These are phyloP conservation scores for Ustilago shanxiensis DNA, from an alignment of 1,284 basidiomycete species.

Conservation along the genomic window DNA sequence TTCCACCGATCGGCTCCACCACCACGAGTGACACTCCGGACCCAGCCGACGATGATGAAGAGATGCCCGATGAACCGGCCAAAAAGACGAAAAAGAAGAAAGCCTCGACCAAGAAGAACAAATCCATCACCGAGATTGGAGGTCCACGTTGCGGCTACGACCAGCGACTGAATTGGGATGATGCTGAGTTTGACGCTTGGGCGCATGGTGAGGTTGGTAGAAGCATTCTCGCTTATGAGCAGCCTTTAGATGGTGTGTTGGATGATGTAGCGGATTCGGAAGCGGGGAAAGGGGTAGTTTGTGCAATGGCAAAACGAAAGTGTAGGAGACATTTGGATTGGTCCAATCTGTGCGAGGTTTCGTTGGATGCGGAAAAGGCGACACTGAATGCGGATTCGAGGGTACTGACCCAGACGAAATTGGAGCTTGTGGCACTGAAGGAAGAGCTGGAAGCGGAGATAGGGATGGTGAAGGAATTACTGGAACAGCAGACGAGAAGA, in stretches of 20 bases:
- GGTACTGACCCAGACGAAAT: slow-evolving; percentile 22
- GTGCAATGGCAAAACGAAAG: slow-evolving; percentile 40
- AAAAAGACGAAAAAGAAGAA: slow-evolving; percentile 28
- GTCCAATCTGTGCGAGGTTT: slow-evolving; percentile 42
- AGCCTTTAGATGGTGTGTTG: slow-evolving; percentile 30
- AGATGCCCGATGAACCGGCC: slow-evolving; percentile 18
- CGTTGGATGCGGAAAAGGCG: slow-evolving; percentile 41
- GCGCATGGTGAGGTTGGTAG: slow-evolving; percentile 10
- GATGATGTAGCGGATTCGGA: slow-evolving; percentile 12
- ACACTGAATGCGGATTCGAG: slow-evolving; percentile 37
- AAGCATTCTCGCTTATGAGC: slow-evolving; percentile 24
- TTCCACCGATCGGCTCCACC: slow-evolving; percentile 28
- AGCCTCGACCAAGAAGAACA: slow-evolving; percentile 17
- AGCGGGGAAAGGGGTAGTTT: slow-evolving; percentile 10
- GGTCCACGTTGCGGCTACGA: slow-evolving; percentile 55
- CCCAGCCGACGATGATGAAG: slow-evolving; percentile 16
- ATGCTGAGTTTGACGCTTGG: slow-evolving; percentile 34
- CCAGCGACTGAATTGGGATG: slow-evolving; percentile 44
- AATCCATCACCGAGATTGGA: slow-evolving; percentile 11
- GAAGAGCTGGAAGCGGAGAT: slow-evolving; percentile 14
- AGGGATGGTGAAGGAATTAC: slow-evolving; percentile 4
- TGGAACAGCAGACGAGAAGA: background rate
- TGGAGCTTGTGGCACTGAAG: slow-evolving; percentile 16
- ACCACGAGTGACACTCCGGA: slow-evolving; percentile 3
- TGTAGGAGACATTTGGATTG: slow-evolving; percentile 50